phyloP scores from a whole-genome alignment of 1,139 yeast genomes.

The Saccharomycopsis hybrid region DNA sequence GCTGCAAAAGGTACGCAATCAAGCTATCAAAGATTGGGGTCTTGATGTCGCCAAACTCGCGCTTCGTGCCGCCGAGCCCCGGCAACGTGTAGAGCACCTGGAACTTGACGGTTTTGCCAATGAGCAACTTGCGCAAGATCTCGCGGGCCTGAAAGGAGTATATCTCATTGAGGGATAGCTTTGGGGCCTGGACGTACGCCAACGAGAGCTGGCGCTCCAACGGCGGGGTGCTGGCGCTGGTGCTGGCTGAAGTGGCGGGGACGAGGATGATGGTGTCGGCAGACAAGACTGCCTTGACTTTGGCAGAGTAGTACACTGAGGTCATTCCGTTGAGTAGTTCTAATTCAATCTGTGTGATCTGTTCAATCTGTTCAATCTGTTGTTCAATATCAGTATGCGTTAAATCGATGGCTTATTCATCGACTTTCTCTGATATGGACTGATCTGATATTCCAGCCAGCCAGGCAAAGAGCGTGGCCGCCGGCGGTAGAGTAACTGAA shows the following conservation, averaged over 20 bases:
- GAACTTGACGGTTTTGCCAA: conserved; percentile 65
- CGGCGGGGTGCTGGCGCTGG: conserved; percentile 20
- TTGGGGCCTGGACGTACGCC: conserved; percentile 56
- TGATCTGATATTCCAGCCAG: too few relatives aligned
- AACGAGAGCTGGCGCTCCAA: conserved; percentile 61
- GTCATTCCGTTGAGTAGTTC: neutral
- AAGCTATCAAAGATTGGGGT: conserved; percentile 61
- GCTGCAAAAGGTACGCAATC: conserved; percentile 47
- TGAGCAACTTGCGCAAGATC: conserved; percentile 49
- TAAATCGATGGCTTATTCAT: too few relatives aligned
- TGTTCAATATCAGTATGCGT: too few relatives aligned
- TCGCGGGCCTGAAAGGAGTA: conserved; percentile 55
- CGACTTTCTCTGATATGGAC: too few relatives aligned
- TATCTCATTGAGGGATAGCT: conserved; percentile 32
- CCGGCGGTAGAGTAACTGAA: too few relatives aligned
- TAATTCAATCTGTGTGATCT: too few relatives aligned
- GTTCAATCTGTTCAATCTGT: too few relatives aligned
- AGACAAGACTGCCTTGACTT: conserved; percentile 64
- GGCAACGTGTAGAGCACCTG: conserved; percentile 47
- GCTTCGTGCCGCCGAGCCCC: conserved; percentile 35
- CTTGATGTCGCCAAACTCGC: conserved; percentile 68
- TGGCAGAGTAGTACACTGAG: conserved; percentile 37
- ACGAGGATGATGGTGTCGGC: conserved; percentile 69
- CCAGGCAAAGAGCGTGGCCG: too few relatives aligned
- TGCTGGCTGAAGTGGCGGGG: conserved; percentile 36